Evolutionary conservation across 2,329 filamentous ascomycete genomes (phyloP), one percentile per base, ranked within the genome.

Genomic region (Aspergillus puulaauensis): DNA sequence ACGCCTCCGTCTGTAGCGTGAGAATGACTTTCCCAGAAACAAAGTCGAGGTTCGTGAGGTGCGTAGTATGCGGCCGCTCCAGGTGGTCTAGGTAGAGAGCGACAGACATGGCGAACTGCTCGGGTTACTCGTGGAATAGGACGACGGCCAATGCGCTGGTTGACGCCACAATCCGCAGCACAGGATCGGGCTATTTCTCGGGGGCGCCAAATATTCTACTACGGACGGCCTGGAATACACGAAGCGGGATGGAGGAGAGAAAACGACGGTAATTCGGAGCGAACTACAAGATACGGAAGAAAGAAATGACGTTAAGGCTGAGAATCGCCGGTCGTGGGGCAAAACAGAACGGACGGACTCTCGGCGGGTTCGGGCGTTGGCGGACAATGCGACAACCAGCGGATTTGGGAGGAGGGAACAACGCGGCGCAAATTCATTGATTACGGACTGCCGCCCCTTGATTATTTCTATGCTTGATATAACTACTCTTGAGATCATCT

Each of bases 1-100:
- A 67, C 12, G 79, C 72, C 64, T 79, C 76, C 1, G 70, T 70
- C 1, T 68, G 65, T 7, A 81, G 69, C 49, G 71, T 66, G 43
- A 81, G 66, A n/a, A 79, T 64, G 19, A 80, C 77, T 44, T 69
- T 77, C 31, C 79, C 79, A 2, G 74, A 73, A 24, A 81, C 70
- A 52, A 73, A 74, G 62, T 81, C 79, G 50, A 81, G 73, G 56
- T 81, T 81, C 52, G 79, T 81, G 62, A 78, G 80, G 65, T 76
- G 74, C 31, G 70, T 69, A 58, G 70, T 69, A 58, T 76, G 72
- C 19, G 70, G 72, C 47, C 72, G 71, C 61, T 80, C 76, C 58
- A 81, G 70, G 27, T 31, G 71, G 15, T 37, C 35, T 37, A 37
- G 35, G 54, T 76, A 65, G 60, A 81, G 73, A 45, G 68, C 71